phyloP scores from a whole-genome alignment of 495 filamentous ascomycete species.

The Hypoxylon crocopeplum region DNA sequence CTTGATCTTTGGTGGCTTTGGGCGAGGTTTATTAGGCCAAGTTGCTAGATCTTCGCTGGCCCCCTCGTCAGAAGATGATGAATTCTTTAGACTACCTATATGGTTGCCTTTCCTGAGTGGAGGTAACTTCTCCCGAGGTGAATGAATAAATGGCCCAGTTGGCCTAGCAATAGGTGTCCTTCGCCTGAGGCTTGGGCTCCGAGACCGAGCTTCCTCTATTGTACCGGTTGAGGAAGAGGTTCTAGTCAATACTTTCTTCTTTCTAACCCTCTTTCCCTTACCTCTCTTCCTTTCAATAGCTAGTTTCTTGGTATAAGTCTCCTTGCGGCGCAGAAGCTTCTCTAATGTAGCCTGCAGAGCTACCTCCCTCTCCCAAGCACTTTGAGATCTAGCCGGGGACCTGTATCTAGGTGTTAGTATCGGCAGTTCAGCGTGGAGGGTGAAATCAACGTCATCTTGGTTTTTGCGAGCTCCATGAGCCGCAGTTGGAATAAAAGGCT shows the following conservation, averaged over 20 bases:
- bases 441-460: slow-evolving; percentile 10
- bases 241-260: neutral
- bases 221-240: neutral
- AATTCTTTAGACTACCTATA: neutral
- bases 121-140: neutral
- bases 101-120: neutral
- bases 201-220: neutral
- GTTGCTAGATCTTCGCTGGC: neutral
- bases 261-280: neutral
- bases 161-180: neutral
- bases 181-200: neutral
- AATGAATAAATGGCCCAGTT: neutral
- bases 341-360: slow-evolving; percentile 9
- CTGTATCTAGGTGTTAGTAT: neutral
- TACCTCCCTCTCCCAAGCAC: slow-evolving; percentile 6
- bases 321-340: slow-evolving; percentile 1
- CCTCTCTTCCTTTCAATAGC: neutral
- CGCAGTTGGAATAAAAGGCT: slow-evolving; percentile 20
- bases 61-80: neutral
- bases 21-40: neutral
- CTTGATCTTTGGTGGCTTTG: neutral
- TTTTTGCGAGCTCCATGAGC: slow-evolving; percentile 27
- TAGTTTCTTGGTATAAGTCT: neutral
- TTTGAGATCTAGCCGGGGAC: slow-evolving; percentile 1
- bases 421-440: neutral